Conservation (phyloP, 768 basidiomycete species). For the Lanmaoa pseudosensibilis region DNA sequence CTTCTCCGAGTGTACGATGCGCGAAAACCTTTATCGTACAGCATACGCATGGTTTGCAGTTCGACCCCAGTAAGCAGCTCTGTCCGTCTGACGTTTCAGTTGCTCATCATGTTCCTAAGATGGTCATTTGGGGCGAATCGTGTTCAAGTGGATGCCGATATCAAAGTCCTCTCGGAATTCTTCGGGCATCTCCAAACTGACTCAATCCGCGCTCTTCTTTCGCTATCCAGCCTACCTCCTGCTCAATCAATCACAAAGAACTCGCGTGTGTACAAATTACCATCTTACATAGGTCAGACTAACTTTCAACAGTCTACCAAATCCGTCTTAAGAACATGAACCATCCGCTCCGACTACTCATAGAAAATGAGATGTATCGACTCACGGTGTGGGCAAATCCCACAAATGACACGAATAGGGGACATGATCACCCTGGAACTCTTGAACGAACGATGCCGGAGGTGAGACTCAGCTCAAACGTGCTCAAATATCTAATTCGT, state of each 20-base stretch:
- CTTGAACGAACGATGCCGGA: constrained; percentile 61
- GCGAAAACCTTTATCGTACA: constrained; percentile 73
- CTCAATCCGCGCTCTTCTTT: constrained; percentile 53
- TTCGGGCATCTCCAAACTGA: constrained; percentile 75
- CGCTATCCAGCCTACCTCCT: constrained; percentile 63
- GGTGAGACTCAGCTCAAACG: constrained; percentile 40
- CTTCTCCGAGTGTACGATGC: constrained; percentile 71
- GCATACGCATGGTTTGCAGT: constrained; percentile 94
- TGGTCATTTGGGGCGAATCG: constrained; percentile 97
- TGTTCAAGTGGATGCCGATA: constrained; percentile 85
- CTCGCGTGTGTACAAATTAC: constrained; percentile 37
- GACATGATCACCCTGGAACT: constrained; percentile 56
- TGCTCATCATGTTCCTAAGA: constrained; percentile 40
- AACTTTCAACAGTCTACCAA: constrained; percentile 47
- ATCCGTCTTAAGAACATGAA: constrained; percentile 65
- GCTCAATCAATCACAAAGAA: constrained; percentile 45
- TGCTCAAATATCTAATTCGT: constrained; percentile 3
- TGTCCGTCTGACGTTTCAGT: not conserved
- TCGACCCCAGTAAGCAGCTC: constrained; percentile 75
- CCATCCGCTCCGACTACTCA: constrained; percentile 74
- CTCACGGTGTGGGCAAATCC: constrained; percentile 91
- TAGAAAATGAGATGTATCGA: constrained; percentile 88
- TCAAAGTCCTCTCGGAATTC: constrained; percentile 85
- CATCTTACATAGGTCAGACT: not conserved
- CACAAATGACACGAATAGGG: constrained; percentile 69